Percentiles rank a stretch among this genome's conserved stretches.
Conservation (phyloP, 208 protist genomes). For the Entamoeba dispar region DNA sequence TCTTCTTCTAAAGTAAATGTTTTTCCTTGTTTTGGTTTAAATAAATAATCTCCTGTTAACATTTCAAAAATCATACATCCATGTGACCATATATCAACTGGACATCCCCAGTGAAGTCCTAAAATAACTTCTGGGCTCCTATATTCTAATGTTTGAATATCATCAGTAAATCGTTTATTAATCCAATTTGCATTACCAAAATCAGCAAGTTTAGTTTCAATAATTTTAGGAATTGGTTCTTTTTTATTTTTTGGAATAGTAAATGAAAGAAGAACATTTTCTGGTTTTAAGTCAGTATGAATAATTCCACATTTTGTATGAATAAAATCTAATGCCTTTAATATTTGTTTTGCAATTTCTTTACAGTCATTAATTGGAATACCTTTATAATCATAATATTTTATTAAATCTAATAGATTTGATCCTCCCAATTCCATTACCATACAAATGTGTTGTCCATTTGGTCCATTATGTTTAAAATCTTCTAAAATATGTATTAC, state of each 20-base stretch:
- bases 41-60: constrained; percentile 43
- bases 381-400: constrained; percentile 2
- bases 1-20: neutral
- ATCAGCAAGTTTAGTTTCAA: constrained; percentile 11
- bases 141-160: constrained; percentile 66
- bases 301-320: constrained; percentile 45
- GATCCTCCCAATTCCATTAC: neutral
- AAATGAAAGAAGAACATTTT: constrained; percentile 49
- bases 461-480: neutral
- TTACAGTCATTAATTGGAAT: constrained; percentile 37
- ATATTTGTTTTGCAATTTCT: constrained; percentile 45
- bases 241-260: constrained; percentile 33
- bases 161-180: constrained; percentile 10
- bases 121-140: constrained; percentile 58
- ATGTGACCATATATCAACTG: constrained; percentile 14
- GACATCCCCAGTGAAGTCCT: constrained; percentile 43
- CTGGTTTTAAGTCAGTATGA: constrained; percentile 66
- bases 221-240: neutral
- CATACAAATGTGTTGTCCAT: neutral
- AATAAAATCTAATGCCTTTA: constrained; percentile 47
- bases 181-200: constrained; percentile 24
- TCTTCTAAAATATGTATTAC: neutral
- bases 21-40: constrained; percentile 45
- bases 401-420: neutral
- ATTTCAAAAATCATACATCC: constrained; percentile 21